These are phyloP conservation scores for Sporothrix curviconia DNA, from an alignment of 2,329 filamentous ascomycete species.

Conservation along the genomic window DNA sequence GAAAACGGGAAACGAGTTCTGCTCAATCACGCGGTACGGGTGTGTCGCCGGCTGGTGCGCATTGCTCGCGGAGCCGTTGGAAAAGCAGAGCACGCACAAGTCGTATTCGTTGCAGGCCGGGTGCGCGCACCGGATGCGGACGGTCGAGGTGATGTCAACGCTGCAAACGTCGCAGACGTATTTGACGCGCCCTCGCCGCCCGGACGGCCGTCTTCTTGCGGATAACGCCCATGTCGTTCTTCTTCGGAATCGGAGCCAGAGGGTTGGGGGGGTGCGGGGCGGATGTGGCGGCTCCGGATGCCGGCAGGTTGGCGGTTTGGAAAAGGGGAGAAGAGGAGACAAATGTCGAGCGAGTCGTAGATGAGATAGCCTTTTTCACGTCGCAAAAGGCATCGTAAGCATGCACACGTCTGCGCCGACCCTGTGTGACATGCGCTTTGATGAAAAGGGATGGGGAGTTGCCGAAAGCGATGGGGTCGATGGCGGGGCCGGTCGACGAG, in stretches of 20 bases:
- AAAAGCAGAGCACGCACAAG: conserved; percentile 91
- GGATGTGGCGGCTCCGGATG: conserved; percentile 17
- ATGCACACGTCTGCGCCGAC: conserved; percentile 16
- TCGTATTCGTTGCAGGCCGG: conserved; percentile 85
- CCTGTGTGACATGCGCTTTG: conserved; percentile 14
- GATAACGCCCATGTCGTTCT: conserved; percentile 74
- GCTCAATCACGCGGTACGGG: conserved; percentile 88
- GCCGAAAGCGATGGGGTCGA: conserved; percentile 19
- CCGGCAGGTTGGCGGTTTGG: conserved; percentile 15
- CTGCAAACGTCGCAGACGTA: conserved; percentile 98
- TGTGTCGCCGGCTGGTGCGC: conserved; percentile 83
- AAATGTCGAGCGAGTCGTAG: neutral
- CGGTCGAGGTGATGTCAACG: conserved; percentile 95
- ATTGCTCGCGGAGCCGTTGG: conserved; percentile 70
- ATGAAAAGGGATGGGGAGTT: conserved; percentile 16
- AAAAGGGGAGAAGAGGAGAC: neutral
- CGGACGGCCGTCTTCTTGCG: conserved; percentile 87
- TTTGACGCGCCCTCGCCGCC: conserved; percentile 83
- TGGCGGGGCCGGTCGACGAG: neutral
- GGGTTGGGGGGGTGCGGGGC: conserved; percentile 6
- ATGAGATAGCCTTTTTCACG: no score
- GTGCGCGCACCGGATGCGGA: conserved; percentile 89
- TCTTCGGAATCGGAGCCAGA: conserved; percentile 20
- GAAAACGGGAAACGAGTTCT: conserved; percentile 97
- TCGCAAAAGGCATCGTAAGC: conserved; percentile 8